Conservation (phyloP, 768 basidiomycete species). For the Zangia roseola region DNA sequence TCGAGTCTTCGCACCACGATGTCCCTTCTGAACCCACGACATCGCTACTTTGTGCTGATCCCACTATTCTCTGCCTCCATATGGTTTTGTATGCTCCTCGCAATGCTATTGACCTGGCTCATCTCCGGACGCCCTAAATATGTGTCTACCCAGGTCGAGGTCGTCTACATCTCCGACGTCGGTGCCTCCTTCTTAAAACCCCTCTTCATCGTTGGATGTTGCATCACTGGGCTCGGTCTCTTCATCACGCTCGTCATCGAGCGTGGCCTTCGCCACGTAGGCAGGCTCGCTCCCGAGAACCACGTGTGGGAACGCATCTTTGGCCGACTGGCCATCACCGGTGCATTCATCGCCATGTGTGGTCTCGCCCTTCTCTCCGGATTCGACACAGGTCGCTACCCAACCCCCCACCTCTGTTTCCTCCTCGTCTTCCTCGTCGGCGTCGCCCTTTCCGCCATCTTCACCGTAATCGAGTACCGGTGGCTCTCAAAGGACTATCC, state of each 20-base stretch:
- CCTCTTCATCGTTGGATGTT: slow-evolving; percentile 65
- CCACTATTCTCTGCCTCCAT: slow-evolving; percentile 58
- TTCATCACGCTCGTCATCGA: slow-evolving; percentile 59
- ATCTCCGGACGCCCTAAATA: slow-evolving; percentile 54
- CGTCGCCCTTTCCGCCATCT: slow-evolving; percentile 69
- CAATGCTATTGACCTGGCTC: slow-evolving; percentile 73
- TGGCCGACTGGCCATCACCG: slow-evolving; percentile 55
- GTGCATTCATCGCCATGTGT: slow-evolving; percentile 57
- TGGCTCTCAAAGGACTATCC: slow-evolving; percentile 62
- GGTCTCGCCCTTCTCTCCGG: slow-evolving; percentile 70
- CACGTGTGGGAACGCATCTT: slow-evolving; percentile 55
- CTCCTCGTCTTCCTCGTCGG: slow-evolving; percentile 74
- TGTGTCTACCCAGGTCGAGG: slow-evolving; percentile 50
- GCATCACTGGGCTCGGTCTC: slow-evolving; percentile 62
- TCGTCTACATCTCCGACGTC: slow-evolving; percentile 78
- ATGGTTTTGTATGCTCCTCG: slow-evolving; percentile 70
- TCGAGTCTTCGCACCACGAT: slow-evolving; percentile 8
- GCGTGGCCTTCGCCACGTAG: slow-evolving; percentile 62
- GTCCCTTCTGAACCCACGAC: slow-evolving; percentile 20
- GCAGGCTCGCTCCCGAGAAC: slow-evolving; percentile 63
- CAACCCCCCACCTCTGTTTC: slow-evolving; percentile 54
- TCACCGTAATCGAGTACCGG: slow-evolving; percentile 68
- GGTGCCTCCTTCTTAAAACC: slow-evolving; percentile 76
- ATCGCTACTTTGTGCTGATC: slow-evolving; percentile 66
- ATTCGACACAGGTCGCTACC: slow-evolving; percentile 62